Evolutionary conservation across 179 eudicot species (phyloP), one percentile per base, ranked within the genome.

Genomic region (Pouteria campechiana): DNA sequence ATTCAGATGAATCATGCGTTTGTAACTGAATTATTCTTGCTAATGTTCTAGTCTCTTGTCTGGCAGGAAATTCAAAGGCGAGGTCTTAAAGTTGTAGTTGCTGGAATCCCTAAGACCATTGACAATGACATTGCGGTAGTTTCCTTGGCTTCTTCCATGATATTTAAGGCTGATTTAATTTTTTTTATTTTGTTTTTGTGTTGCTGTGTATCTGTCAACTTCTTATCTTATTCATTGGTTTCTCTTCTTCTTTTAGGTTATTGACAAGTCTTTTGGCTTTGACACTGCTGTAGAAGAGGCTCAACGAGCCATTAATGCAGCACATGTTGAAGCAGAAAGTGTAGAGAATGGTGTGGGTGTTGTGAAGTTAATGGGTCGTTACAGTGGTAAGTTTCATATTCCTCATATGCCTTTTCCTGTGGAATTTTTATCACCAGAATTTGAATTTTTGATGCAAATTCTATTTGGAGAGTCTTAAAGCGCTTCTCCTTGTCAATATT

Each of bases 251-350:
- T 32, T 18, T 17, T 56, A 85, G 93, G 76, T 90, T 19, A 90
- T 90, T 50, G 98, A 90, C 68, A 90, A 68, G 57, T 85, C 98
- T 3, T 90, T 90, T 44, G 98, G 98, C 34, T 90, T 90, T 67
- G 98, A 90, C 54, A 67, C 93, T 48, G 93, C 98, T 19, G 98
- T 90, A 34, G 95, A 86, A 72, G 97, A 85, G 67, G 97, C 97
- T 36, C 95, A 89, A 39, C 88, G 97, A 40, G 97, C 95, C 37
- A 84, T 89, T n/a, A 78, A 78, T 57, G 93, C 97, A 22, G 97
- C 95, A n/a, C 97, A 89, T 68, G 92, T 76, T 55, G 97, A 89
- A 72, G 76, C 97, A 45, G 84, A 77, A 58, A 84, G 97, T 69
- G 54, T 40, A 34, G 93, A 81, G 62, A 84, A 89, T 65, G 74